Evolutionary conservation across 2,329 filamentous ascomycete species (phyloP).

Genomic region (Aspergillus fischeri): DNA sequence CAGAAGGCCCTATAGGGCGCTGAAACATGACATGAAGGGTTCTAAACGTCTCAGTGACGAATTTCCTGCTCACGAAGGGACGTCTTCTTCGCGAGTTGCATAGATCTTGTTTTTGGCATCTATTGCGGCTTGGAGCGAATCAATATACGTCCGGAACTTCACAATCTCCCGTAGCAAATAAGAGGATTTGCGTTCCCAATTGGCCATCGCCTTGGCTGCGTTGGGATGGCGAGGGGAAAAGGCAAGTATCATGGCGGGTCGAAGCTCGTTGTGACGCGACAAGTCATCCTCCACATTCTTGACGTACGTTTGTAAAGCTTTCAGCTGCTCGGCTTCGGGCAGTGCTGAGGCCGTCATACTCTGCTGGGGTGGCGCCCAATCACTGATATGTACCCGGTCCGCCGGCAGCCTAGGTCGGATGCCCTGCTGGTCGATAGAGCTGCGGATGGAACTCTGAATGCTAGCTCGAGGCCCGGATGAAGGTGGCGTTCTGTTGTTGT

Average conservation of each 20-base stretch:
- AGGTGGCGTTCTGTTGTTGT: conserved; percentile 30
- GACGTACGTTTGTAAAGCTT: conserved; percentile 72
- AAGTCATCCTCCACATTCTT: conserved; percentile 81
- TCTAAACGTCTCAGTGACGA: background rate
- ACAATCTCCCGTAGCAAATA: conserved; percentile 92
- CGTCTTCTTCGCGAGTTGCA: conserved; percentile 19
- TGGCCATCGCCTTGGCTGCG: conserved; percentile 77
- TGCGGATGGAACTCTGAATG: conserved; percentile 59
- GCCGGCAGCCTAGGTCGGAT: conserved; percentile 70
- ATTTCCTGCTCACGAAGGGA: background rate
- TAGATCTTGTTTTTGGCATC: conserved; percentile 68
- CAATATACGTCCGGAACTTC: conserved; percentile 94
- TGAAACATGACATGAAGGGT: background rate
- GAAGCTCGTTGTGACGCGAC: conserved; percentile 79
- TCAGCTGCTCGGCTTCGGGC: conserved; percentile 75
- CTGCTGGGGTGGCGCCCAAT: conserved; percentile 86
- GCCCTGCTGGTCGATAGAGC: conserved; percentile 62
- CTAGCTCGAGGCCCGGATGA: conserved; percentile 47
- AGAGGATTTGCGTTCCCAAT: conserved; percentile 94
- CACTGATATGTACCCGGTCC: conserved; percentile 76
- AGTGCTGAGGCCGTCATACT: conserved; percentile 81
- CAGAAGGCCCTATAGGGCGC: background rate
- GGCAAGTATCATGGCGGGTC: conserved; percentile 80
- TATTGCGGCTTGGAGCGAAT: conserved; percentile 70
- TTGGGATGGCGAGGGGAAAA: conserved; percentile 84